phyloP scores from a whole-genome alignment of 192 early-diverging fungal genomes.

The Coemansia sp. region DNA sequence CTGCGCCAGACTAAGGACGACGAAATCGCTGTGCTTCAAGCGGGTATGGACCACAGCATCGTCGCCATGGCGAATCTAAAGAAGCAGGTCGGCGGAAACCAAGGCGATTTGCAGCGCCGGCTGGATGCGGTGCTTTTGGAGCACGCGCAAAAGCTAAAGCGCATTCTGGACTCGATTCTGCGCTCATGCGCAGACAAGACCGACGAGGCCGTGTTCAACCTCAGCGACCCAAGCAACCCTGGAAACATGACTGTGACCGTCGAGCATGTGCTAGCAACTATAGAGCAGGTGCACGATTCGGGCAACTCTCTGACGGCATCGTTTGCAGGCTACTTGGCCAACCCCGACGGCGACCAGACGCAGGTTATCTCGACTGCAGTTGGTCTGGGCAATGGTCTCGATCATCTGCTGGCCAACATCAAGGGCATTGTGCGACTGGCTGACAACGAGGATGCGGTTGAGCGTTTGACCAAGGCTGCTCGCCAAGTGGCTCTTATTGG shows the following conservation, averaged over 20 bases:
- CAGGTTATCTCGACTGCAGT: constrained; percentile 80
- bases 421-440: constrained; percentile 88
- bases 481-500: constrained; percentile 64
- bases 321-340: constrained; percentile 52
- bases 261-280: constrained; percentile 87
- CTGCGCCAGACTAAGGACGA: constrained; percentile 64
- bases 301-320: constrained; percentile 64
- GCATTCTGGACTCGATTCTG: constrained; percentile 84
- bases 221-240: constrained; percentile 76
- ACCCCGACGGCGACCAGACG: constrained; percentile 77
- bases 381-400: constrained; percentile 75
- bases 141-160: constrained; percentile 67
- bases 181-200: constrained; percentile 84
- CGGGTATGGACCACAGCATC: constrained; percentile 80
- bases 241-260: constrained; percentile 88
- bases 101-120: constrained; percentile 61
- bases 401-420: constrained; percentile 80
- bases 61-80: constrained; percentile 71
- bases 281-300: constrained; percentile 77
- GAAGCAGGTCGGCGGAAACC: constrained; percentile 53
- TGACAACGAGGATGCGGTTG: constrained; percentile 75
- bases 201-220: constrained; percentile 85
- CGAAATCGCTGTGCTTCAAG: constrained; percentile 75
- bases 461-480: constrained; percentile 72
- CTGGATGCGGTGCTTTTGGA: constrained; percentile 65